Evolutionary conservation across 306 rosid genomes (phyloP), one percentile per base, ranked within the genome.

Genomic region (Vachellia collinsii): DNA sequence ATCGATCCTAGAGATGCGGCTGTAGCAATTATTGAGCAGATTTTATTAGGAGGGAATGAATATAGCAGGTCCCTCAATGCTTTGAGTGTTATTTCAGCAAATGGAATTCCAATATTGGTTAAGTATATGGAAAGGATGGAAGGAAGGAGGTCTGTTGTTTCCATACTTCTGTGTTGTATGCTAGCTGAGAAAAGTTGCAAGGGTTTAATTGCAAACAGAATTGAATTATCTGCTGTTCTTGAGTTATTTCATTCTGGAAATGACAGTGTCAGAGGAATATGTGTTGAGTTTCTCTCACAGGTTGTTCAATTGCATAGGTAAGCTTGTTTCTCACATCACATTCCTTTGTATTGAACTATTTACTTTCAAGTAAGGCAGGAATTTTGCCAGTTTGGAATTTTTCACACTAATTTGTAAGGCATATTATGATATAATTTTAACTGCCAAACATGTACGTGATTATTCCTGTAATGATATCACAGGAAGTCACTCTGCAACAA

Each of bases 151-250:
- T 83, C 88, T 41, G 84, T 89, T 76, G 90, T 95, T 82, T 89
- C 93, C 76, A 88, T 95, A 50, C 93, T 95, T 22, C 62, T 93
- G 82, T 90, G 97, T 65, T 95, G 97, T 80, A 90, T 95, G 95
- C 94, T 87, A 83, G 89, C 91, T 22, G 97, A 93, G 75, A 90
- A 86, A 68, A 62, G 88, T 87, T 90, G 97, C 78, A 89, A 88
- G 88, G 84, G 67, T 84, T 79, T 81, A 34, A 90, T 93, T 80
- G 99, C 91, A 63, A 85, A 83, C 65, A 83, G 91, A 88, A 88
- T 91, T 61, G 92, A 91, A 75, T 76, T 87, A 80, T 85, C 90
- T 20, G 93, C 89, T 44, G 83, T 93, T 72, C 92, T 95, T 8
- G 93, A 93, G 83, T 83, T 90, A 80, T 89, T 93, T 88, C 95